These are phyloP conservation scores for Chalciporus piperatus DNA, from an alignment of 768 basidiomycete species.

Conservation along the genomic window DNA sequence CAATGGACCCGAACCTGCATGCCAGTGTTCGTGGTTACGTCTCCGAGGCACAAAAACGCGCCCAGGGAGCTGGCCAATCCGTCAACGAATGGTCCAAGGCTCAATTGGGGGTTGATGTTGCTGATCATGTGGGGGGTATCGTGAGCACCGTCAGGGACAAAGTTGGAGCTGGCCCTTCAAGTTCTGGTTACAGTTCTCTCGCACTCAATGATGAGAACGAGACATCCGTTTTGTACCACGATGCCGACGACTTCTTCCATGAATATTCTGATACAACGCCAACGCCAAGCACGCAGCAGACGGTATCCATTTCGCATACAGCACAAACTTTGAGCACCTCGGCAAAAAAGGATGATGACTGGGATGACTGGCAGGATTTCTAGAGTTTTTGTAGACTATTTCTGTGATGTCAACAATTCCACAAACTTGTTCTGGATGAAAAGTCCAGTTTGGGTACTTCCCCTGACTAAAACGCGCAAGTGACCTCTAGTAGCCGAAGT, in stretches of 20 bases:
- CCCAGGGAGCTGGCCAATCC: conserved; percentile 55
- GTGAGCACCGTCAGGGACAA: conserved; percentile 62
- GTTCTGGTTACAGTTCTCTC: conserved; percentile 51
- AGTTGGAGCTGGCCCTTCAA: conserved; percentile 52
- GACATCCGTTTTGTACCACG: conserved; percentile 58
- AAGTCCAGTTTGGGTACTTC: not conserved
- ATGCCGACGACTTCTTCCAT: conserved; percentile 58
- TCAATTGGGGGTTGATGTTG: conserved; percentile 84
- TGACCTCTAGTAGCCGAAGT: conserved; percentile 4
- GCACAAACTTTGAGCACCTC: conserved; percentile 8
- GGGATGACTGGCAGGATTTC: conserved; percentile 84
- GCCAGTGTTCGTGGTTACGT: conserved; percentile 72
- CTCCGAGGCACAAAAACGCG: conserved; percentile 62
- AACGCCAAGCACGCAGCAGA: conserved; percentile 13
- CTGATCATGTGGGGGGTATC: conserved; percentile 67
- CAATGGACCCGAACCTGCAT: conserved; percentile 77
- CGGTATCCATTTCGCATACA: conserved; percentile 1
- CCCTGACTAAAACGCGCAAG: not conserved
- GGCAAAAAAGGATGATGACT: conserved; percentile 48
- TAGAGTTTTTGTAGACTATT: conserved; percentile 35
- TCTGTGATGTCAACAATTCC: not conserved
- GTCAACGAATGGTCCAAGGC: conserved; percentile 78
- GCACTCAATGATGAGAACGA: conserved; percentile 49
- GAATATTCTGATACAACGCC: conserved; percentile 27
- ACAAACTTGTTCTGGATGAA: too few relatives aligned